A percentile compares a stretch with the other conserved stretches of the same genome.
phyloP scores from a whole-genome alignment of 352 stramenopile genomes.

The Discostella stelligera region DNA sequence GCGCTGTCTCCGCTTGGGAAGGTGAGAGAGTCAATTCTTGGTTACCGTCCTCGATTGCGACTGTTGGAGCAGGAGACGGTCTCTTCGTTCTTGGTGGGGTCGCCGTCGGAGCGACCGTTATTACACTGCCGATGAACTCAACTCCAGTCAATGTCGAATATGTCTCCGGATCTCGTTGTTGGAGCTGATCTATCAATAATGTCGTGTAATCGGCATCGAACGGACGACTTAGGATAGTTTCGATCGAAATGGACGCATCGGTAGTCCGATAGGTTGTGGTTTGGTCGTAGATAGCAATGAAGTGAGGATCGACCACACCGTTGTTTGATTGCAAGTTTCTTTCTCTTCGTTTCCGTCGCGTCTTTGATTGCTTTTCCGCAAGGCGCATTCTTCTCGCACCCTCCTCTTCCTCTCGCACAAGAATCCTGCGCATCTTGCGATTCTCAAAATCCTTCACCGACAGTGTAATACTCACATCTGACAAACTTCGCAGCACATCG shows the following conservation, averaged over 20 bases:
- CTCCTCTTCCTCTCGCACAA: neutral
- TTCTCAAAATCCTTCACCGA: constrained; percentile 25
- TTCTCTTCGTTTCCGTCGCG: neutral
- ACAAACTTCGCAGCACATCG: constrained; percentile 31
- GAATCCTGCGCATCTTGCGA: neutral
- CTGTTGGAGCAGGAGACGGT: constrained; percentile 2
- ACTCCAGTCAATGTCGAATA: constrained; percentile 27
- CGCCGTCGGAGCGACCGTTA: neutral
- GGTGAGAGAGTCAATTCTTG: neutral
- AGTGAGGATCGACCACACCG: neutral
- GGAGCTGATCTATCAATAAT: constrained; percentile 33
- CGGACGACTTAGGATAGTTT: constrained; percentile 28
- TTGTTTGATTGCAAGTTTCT: constrained; percentile 7
- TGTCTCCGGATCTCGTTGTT: constrained; percentile 10
- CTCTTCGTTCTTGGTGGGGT: neutral
- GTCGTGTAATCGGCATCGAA: constrained; percentile 19
- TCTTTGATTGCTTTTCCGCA: neutral
- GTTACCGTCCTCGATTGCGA: neutral
- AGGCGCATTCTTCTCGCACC: too few relatives aligned
- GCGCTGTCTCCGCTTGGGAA: neutral
- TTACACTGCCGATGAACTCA: constrained; percentile 19
- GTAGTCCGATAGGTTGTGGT: constrained; percentile 39
- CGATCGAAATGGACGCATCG: constrained; percentile 25
- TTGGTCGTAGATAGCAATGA: constrained; percentile 37
- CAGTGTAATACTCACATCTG: constrained; percentile 25